Base-by-base conservation (phyloP, 176 grass and related monocot species). In the Puya raimondii region DNA sequence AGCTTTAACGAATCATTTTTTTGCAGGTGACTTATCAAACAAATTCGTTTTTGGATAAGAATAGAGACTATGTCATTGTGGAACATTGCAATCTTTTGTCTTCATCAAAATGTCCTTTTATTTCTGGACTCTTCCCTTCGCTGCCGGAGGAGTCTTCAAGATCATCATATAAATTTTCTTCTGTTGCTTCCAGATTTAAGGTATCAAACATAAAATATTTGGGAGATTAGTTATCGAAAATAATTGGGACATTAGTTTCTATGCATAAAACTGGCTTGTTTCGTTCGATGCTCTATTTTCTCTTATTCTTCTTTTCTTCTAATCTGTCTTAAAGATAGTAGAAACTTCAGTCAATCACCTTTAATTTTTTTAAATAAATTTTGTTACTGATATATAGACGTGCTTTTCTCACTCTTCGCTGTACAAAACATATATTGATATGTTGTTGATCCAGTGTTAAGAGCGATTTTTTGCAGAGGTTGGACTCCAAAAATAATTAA, bases 161-260 rank as follows among this genome's bases (percentile, higher is more conserved):
- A 88, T 99, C 94, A 9, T 93, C 94, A 0, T 99, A 93, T 75
- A 99, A 93, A 78, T 93, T 99, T 72, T 99, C 94, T 7, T 99
- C 94, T 52, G 89, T 99, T 70, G 87, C 94, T 76, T 93, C 89
- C 49, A 92, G 94, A 84, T 99, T 99, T 80, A 99, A 90, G 94
- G 94, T 99, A 83, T 58, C 18, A 64, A 49, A 67, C 33, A 42
- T 42, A 42, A 42, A 42, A 42, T 7, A 64, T 74, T 80, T 50
- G 26, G 64, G 70, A 69, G 27, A 64, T 70, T 22, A 5, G 17
- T 12, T 84, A 65, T 66, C 4, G 23, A 70, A 64, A 53, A 64
- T 17, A 53, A 10, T 67, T 16, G 47, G 17, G 14, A 58, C 50
- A 15, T 61, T 48, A 51, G 11, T 17, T 9, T 13, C 48, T 69